Percentiles rank a stretch among this genome's conserved stretches.
Conservation (phyloP, 2,329 filamentous ascomycete species). For the Neonectria faginata region DNA sequence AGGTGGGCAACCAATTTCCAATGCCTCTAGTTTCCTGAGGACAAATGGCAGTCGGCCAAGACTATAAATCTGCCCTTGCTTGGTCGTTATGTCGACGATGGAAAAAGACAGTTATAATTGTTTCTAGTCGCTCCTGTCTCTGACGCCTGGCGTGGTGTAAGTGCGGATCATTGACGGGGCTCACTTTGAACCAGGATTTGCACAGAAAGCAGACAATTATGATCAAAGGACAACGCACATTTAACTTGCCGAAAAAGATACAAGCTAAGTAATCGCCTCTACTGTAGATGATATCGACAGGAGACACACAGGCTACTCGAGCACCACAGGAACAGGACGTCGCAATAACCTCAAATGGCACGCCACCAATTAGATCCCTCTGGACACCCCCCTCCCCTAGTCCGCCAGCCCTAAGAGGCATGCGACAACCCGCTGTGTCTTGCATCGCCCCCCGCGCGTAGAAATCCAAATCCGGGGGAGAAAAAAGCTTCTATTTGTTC, state of each 20-base stretch:
- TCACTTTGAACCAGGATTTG: not conserved
- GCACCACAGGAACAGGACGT: not conserved
- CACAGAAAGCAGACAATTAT: too few relatives aligned
- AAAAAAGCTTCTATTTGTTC: constrained; percentile 8
- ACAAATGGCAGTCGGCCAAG: not conserved
- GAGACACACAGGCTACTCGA: not conserved
- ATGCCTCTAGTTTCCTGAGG: not conserved
- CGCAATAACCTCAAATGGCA: constrained; percentile 23
- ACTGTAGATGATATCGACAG: not conserved
- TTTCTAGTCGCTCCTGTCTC: not conserved
- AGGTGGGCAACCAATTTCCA: not conserved
- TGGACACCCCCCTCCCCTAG: constrained; percentile 8
- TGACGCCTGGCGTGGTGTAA: too few relatives aligned
- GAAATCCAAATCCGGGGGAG: constrained; percentile 1
- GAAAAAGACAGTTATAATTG: too few relatives aligned
- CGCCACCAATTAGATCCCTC: not conserved
- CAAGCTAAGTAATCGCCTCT: too few relatives aligned
- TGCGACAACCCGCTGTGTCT: not conserved
- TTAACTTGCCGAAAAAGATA: not conserved
- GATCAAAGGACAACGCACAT: not conserved
- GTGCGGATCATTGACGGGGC: too few relatives aligned
- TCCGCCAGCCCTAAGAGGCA: constrained; percentile 8
- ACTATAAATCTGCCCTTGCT: not conserved
- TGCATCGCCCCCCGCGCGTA: not conserved
- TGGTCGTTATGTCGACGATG: not conserved